These are phyloP conservation scores for Ustilago hordei DNA, from an alignment of 1,284 basidiomycete species.

Conservation along the genomic window DNA sequence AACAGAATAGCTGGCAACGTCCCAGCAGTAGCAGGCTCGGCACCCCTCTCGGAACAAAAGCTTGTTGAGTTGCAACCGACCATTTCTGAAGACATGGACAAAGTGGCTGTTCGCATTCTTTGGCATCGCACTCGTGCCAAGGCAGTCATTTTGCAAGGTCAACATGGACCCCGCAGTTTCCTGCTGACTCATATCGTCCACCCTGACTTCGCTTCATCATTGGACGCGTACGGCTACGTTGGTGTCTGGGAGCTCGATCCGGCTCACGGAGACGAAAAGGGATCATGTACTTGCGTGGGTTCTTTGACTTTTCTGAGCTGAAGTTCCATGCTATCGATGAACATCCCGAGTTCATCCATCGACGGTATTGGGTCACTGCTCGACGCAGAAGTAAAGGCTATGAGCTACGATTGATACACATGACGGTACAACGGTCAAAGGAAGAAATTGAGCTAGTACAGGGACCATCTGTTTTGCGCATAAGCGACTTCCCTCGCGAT, in stretches of 20 bases:
- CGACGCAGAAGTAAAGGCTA: background rate
- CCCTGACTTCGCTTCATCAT: background rate
- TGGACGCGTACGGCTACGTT: background rate
- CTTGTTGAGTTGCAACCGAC: background rate
- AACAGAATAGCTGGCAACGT: background rate
- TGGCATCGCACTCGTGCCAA: conserved; percentile 10
- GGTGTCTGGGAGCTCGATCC: conserved; percentile 12
- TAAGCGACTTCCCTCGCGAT: too few species aligned
- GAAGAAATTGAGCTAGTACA: too few species aligned
- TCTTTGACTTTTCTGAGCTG: background rate
- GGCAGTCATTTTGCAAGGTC: conserved; percentile 1
- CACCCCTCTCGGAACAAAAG: background rate
- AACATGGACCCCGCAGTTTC: background rate
- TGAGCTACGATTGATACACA: background rate
- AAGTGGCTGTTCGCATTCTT: conserved; percentile 2
- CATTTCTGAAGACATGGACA: background rate
- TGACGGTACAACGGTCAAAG: too few species aligned
- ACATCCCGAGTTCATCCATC: background rate
- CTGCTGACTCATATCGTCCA: background rate
- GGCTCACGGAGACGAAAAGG: background rate
- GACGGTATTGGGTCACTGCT: background rate
- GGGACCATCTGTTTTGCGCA: background rate
- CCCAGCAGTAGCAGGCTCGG: background rate
- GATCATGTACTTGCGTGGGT: conserved; percentile 7
- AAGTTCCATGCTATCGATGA: background rate